These are phyloP conservation scores for Solanum pimpinellifolium DNA, from an alignment of 257 asterid species.

Conservation along the genomic window DNA sequence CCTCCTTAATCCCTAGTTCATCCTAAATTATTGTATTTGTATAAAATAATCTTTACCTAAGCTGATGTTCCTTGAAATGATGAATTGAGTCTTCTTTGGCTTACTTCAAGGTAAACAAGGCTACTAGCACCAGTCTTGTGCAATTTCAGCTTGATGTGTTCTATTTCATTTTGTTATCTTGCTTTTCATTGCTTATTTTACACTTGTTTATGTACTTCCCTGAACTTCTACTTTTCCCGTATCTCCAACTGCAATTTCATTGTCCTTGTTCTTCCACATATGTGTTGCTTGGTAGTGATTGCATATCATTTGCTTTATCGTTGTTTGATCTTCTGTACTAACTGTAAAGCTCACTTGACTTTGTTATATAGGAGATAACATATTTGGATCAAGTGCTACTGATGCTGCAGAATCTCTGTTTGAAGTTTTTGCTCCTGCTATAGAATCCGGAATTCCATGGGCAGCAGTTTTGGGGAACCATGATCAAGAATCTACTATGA, in stretches of 20 bases:
- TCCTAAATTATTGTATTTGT: not conserved
- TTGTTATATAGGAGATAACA: conserved; percentile 62
- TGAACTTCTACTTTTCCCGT: not conserved
- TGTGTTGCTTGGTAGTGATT: too few relatives aligned
- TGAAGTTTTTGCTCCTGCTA: conserved; percentile 57
- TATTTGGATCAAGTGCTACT: conserved; percentile 69
- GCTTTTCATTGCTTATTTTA: not conserved
- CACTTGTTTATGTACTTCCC: not conserved
- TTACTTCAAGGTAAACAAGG: not conserved
- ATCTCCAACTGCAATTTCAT: not conserved
- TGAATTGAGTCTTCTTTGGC: not conserved
- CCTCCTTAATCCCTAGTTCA: not conserved
- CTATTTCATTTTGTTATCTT: not conserved
- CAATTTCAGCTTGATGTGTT: not conserved
- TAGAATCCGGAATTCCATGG: conserved; percentile 76
- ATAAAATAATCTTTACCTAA: not conserved
- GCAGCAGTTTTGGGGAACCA: conserved; percentile 93
- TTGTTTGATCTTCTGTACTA: not conserved
- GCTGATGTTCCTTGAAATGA: not conserved
- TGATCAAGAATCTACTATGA: conserved; percentile 94
- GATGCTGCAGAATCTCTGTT: conserved; percentile 94
- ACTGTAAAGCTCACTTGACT: not conserved
- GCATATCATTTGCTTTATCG: too few relatives aligned
- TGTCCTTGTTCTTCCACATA: not conserved
- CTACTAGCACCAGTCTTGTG: not conserved